Evolutionary conservation across 2,329 filamentous ascomycete genomes (phyloP), one percentile per base, ranked within the genome.

Genomic region (Aspergillus oerlinghausenensis): DNA sequence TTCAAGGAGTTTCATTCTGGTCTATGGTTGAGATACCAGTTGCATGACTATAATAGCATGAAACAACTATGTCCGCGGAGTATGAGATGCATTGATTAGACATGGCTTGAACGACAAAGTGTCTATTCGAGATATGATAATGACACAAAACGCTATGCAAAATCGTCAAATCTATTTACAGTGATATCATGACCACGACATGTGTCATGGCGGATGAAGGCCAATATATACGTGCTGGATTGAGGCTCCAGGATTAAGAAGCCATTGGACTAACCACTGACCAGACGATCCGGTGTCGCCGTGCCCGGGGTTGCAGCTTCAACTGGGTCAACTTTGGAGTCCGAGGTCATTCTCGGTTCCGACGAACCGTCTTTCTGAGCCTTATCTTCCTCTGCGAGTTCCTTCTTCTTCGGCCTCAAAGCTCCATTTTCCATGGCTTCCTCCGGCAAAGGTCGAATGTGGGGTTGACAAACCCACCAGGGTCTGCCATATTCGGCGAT

Each of bases 381-480:
- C n/a, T 63, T 58, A 19, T 65, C 58, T 38, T 64, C 56, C 3
- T 61, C 58, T 19, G 58, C 57, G 32, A 53, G 48, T 23, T 60
- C 60, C 35, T 92, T 92, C 77, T 91, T 92, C 66, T 86, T 90
- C 60, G 87, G 71, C 56, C 81, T 83, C 71, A 96, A 81, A 2
- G 89, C 87, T 0, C 92, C 92, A 70, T 90, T 92, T 60, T 88
- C 87, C 62, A 94, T 67, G 2, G 94, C 94, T 76, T 97, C 93
- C 64, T 88, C 89, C 0, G 94, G 94, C 67, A 97, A 72, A 43
- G 92, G 92, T 55, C 92, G 80, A 6, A 97, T 83, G 66, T 96
- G 90, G 3, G 93, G 88, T 76, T 97, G 92, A 52, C 87, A 91
- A 3, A 96, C 82, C 90, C 91, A 97, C 84, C 87, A 97, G 1